Conservation (phyloP, 2,329 filamentous ascomycete genomes). For the Stylonectria norvegica region DNA sequence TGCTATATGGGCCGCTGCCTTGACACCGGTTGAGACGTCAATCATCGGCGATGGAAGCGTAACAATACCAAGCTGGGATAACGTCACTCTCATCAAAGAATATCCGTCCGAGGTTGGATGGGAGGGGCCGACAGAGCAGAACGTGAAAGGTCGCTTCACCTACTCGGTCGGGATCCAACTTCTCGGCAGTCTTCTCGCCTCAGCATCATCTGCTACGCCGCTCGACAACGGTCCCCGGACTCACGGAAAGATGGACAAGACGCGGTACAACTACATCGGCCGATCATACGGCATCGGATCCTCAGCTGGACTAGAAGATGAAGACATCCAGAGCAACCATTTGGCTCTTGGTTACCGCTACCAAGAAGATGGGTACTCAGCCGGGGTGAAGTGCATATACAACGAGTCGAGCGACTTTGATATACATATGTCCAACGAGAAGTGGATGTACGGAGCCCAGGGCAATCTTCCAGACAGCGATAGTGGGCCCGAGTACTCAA, state of each 20-base stretch:
- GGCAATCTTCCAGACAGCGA: background rate
- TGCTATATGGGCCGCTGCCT: slow-evolving; percentile 19
- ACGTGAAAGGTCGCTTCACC: slow-evolving; percentile 18
- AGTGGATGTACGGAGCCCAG: background rate
- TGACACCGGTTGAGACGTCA: slow-evolving; percentile 19
- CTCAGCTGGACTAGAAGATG: slow-evolving; percentile 17
- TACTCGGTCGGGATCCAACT: slow-evolving; percentile 26
- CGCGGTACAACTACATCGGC: slow-evolving; percentile 24
- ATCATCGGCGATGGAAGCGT: slow-evolving; percentile 10
- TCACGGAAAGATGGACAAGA: slow-evolving; percentile 26
- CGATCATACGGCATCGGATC: slow-evolving; percentile 27
- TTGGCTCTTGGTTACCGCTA: slow-evolving; percentile 26
- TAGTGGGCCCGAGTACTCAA: background rate
- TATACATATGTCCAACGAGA: background rate
- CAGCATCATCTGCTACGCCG: slow-evolving; percentile 20
- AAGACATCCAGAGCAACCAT: slow-evolving; percentile 1
- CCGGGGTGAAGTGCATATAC: slow-evolving; percentile 34
- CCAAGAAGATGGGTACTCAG: slow-evolving; percentile 32
- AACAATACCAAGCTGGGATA: slow-evolving; percentile 17
- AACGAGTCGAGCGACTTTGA: slow-evolving; percentile 34
- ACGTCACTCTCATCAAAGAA: slow-evolving; percentile 18
- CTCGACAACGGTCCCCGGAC: slow-evolving; percentile 11
- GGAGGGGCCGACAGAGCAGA: slow-evolving; percentile 15
- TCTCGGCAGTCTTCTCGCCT: slow-evolving; percentile 17
- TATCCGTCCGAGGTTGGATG: slow-evolving; percentile 21